Base-by-base conservation (phyloP, 2,329 filamentous ascomycete species). In the Capronia epimyces region DNA sequence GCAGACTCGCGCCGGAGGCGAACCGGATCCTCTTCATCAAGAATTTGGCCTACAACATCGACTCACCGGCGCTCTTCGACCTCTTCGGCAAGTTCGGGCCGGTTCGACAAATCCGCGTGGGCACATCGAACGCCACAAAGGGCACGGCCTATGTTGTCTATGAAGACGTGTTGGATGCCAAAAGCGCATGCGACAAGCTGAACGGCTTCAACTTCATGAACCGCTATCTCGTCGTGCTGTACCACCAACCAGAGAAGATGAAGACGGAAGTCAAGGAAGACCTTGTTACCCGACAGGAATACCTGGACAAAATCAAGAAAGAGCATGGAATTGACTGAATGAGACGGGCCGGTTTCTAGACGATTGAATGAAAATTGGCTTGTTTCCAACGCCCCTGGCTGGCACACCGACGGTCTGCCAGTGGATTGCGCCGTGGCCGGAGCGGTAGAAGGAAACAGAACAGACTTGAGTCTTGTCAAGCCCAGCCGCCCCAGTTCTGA, bases 141-240 rank as follows among this genome's bases (percentile, higher is more conserved):
- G 93, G 93, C 69, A 98, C 93, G 47, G 93, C 91, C 62, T 98
- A 95, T 73, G 93, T 98, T 64, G 93, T 98, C 73, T 98, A 96
- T 79, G 93, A 97, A 74, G 93, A 98, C 80, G 91, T 97, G 63
- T 87, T 93, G 81, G 93, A 98, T 79, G 90, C 93, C 62, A 98
- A 98, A 77, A 85, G 89, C 74, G 93, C 93, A 67, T 97, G 93
- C 79, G 93, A 98, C 78, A 96, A 97, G 78, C 80, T 98, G 71
- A 98, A 98, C 78, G 93, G 93, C 69, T 98, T 95, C 83, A 98
- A 98, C 78, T 98, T 98, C 73, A 93, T 98, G 78, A 95, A 91
- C 75, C 87, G 93, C 70, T 98, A 98, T 74, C 87, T 98, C 64
- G 93, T 98, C 67, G 84, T 87, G 53, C 73, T 88, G 67, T 87